Conservation (phyloP, 2,329 filamentous ascomycete species). For the Paraconiothyrium brasiliense region DNA sequence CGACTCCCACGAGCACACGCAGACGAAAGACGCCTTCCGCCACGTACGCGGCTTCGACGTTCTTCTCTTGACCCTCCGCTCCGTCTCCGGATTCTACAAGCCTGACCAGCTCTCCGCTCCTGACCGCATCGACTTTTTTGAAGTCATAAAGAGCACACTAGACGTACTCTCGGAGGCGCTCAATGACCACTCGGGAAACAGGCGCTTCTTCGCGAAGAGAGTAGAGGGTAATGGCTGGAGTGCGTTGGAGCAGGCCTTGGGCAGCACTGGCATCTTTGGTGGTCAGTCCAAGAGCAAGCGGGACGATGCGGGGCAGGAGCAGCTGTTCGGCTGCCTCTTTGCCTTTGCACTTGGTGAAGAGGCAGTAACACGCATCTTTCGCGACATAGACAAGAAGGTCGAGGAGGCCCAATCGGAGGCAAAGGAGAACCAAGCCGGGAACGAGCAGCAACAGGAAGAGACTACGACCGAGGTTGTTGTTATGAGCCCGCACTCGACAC, state of each 20-base stretch:
- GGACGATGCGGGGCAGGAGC: conserved; percentile 63
- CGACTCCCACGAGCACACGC: conserved; percentile 59
- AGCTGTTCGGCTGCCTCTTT: conserved; percentile 84
- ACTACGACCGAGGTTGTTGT: conserved; percentile 35
- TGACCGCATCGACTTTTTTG: conserved; percentile 72
- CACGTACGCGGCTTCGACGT: conserved; percentile 80
- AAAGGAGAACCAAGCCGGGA: conserved; percentile 10
- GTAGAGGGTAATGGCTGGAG: conserved; percentile 83
- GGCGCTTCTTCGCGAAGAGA: conserved; percentile 81
- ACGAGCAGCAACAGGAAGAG: conserved; percentile 15
- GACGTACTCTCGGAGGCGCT: conserved; percentile 79
- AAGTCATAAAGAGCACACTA: conserved; percentile 75
- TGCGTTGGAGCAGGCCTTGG: conserved; percentile 76
- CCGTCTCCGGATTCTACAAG: conserved; percentile 80
- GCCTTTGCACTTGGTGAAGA: conserved; percentile 84
- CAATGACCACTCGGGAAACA: conserved; percentile 83
- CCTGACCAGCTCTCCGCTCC: conserved; percentile 67
- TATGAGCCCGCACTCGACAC: conserved; percentile 36
- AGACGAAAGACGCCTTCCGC: conserved; percentile 82
- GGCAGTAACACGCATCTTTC: conserved; percentile 74
- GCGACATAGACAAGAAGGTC: conserved; percentile 45
- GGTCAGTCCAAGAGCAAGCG: conserved; percentile 42
- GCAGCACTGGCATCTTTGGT: conserved; percentile 66
- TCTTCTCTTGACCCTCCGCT: conserved; percentile 73
- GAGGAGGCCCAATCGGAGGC: conserved; percentile 27